Base-by-base conservation (phyloP, 1,284 basidiomycete genomes). In the Golubevia sp. region DNA sequence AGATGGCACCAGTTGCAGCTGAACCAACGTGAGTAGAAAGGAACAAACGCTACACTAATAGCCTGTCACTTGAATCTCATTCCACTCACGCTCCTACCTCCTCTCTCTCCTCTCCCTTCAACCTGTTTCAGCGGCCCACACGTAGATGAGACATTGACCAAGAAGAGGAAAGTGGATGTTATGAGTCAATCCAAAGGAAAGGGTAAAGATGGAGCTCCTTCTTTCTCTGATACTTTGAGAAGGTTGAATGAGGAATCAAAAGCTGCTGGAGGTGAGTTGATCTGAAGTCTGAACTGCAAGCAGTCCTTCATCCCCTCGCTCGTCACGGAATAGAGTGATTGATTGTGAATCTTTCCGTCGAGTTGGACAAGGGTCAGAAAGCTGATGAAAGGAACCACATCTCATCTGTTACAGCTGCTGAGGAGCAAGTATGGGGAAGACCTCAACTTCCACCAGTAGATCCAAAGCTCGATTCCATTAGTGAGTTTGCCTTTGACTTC, bases 161-260 rank as follows among this genome's bases (percentile, higher is more conserved):
- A 44, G 38, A 44, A 44, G 38, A 44, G 38, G 38, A 44, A 44
- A 44, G 38, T 44, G 38, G 38, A 44, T 13, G 38, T 44, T 8
- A 44, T 44, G 38, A 44, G 18, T 18, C 38, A 44, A 44, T 44
- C 38, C 11, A 44, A 44, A 18, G 38, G 38, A 44, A 44, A 44
- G 18, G 38, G 38, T 44, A 44, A 44, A 44, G 38, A 44, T 44
- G 38, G 38, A 44, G 38, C 38, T 44, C 38, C 38, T 44, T 44
- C 55, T 24, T 61, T 61, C 52, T 49, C 59, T 21, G 30, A 56
- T 15, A 61, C 59, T 30, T 38, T 61, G 59, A 27, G 55, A 24
- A 23, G 49, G 6, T 27, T 61, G 21, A 52, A 55, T 21, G 51
- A 61, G 21, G 49, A 61, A 27, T 49, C 59, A 15, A 23, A 48